Base-by-base conservation (phyloP, 1,139 yeast genomes). In the Torulaspora pretoriensis region DNA sequence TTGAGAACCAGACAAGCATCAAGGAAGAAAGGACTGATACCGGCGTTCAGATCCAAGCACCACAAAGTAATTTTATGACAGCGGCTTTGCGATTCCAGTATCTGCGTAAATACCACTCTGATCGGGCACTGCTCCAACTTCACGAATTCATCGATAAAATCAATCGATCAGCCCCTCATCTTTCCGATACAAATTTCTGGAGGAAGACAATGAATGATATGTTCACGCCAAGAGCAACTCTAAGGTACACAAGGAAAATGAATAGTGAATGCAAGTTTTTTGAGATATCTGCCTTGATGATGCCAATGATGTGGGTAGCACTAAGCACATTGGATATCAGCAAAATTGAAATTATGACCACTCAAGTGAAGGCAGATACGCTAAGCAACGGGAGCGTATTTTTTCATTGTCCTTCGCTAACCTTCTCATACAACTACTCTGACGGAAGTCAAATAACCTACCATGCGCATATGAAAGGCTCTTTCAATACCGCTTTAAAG, bases 381-480 rank as follows among this genome's bases (percentile, higher is more conserved):
- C 68, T 83, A 59, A 77, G 80, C 36, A 78, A 78, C 54, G 89
- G 89, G 1, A 73, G 81, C 8, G 78, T 83, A 0, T 74, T 80
- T 46, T 70, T 87, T 38, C 81, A 77, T 35, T 75, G 83, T 24
- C 73, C 86, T 8, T 72, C 80, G 41, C 70, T 83, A 38, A 68
- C 75, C 4, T 64, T 81, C 37, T 72, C 76, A 12, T 80, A 76
- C 54, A 70, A 72, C 57, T 85, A 80, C 59, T 65, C 68, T 3
- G 95, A 86, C 64, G 95, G 90, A 0, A 80, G 90, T 1, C 72
- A 74, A 52, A 78, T 84, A n/a, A 72, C 75, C 7, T 73, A 81
- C 38, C 69, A 70, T 39, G 86, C 90, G 0, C 75, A 77, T 8
- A 63, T 81, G 19, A 78, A 79, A 52, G 74, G 83, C 7, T 68